Base-by-base conservation (phyloP, 345 rosid genomes). In the Corymbia maculata region DNA sequence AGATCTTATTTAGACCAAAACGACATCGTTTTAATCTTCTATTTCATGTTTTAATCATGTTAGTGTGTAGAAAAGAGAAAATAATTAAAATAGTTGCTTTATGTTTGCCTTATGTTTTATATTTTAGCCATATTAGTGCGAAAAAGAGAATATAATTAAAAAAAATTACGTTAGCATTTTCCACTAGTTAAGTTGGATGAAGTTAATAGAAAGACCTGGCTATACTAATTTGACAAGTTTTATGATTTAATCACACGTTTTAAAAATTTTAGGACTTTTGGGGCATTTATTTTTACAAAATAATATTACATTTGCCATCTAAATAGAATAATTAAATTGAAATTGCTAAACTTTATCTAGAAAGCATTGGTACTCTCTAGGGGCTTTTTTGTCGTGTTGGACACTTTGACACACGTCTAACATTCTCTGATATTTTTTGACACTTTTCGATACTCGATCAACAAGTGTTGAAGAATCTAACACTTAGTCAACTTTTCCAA, bases 121-220 rank as follows among this genome's bases (percentile, higher is more conserved):
- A 36, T 14, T 64, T 64, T n/a, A 64, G 36, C 15, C 19, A 64
- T 30, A 19, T n/a, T 13, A 64, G 75, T 17, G 68, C 0, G 19
- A 12, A 28, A 6, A 64, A 6, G 36, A n/a, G 75, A 13, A 64
- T 6, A 64, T 28, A 13, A 28, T 64, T 51, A 12, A 28, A 64
- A 13, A 64, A 11, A 1, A 28, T 64, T 16, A n/a, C 0, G 19
- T 7, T 17, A 14, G 1, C 17, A n/a, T 64, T 64, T 64, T n/a
- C 0, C 4, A 3, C n/a, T 64, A 64, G 19, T 64, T 4, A n/a
- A n/a, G 5, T 64, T 64, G 9, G 9, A 64, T 30, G 15, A 14
- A n/a, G 9, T n/a, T n/a, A n/a, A n/a, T 0, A 4, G 36, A 64
- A 64, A 13, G 19, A n/a, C 15, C 2, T 12, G 30, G 8, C 13